Conservation (phyloP, 176 grass and related monocot species). For the Puccinellia tenuiflora region DNA sequence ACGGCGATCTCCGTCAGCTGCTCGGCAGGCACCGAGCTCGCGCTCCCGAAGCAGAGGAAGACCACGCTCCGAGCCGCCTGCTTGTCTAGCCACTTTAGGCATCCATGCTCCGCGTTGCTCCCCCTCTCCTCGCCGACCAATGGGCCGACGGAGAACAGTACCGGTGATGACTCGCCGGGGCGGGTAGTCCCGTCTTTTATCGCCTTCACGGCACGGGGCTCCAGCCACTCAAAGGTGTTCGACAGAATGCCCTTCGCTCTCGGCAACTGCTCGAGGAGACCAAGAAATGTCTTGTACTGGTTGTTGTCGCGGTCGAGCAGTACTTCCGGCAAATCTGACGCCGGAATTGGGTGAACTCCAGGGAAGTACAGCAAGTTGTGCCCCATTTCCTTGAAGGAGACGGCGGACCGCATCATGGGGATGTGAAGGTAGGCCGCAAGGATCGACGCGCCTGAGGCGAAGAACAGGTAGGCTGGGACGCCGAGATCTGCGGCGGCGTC, state of each 20-base stretch:
- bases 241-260: conserved; percentile 37
- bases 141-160: conserved; percentile 52
- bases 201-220: conserved; percentile 30
- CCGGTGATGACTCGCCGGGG: conserved; percentile 23
- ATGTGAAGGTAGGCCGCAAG: conserved; percentile 41
- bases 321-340: conserved; percentile 34
- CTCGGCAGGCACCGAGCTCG: conserved; percentile 33
- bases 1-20: conserved; percentile 55
- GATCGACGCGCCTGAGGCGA: conserved; percentile 19
- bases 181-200: conserved; percentile 28
- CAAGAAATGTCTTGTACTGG: conserved; percentile 23
- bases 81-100: conserved; percentile 33
- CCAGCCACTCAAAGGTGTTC: conserved; percentile 59
- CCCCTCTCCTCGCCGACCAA: conserved; percentile 34
- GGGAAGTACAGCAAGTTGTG: conserved; percentile 35
- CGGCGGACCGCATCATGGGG: conserved; percentile 12
- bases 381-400: conserved; percentile 47
- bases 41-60: conserved; percentile 71
- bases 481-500: conserved; percentile 37
- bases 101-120: conserved; percentile 11
- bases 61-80: conserved; percentile 52
- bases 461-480: conserved; percentile 47
- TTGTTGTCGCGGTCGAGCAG: conserved; percentile 25
- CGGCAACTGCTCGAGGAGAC: conserved; percentile 20
- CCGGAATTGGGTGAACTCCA: conserved; percentile 40